Conservation (phyloP, 1,139 yeast species). For the Candida tetrigidarum region DNA sequence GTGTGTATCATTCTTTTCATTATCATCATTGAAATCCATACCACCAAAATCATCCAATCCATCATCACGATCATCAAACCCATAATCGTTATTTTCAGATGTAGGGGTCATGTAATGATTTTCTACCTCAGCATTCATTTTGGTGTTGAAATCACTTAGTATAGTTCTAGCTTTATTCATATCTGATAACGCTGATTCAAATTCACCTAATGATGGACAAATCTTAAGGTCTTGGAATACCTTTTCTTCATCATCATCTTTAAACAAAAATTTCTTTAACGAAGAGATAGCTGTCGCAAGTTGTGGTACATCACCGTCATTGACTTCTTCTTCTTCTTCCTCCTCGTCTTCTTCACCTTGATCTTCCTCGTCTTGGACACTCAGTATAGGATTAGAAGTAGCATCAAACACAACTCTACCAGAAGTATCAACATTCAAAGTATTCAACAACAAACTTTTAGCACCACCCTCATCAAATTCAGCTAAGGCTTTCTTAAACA, state of each 20-base stretch:
- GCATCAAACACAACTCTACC: slow-evolving; percentile 73
- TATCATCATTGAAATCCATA: slow-evolving; percentile 23
- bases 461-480: slow-evolving; percentile 98
- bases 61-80: slow-evolving; percentile 29
- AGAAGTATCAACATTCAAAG: slow-evolving; percentile 58
- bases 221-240: slow-evolving; percentile 47
- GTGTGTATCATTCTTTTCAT: slow-evolving; percentile 18
- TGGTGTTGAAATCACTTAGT: slow-evolving; percentile 50
- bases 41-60: slow-evolving; percentile 26
- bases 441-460: slow-evolving; percentile 75
- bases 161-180: slow-evolving; percentile 58
- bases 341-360: slow-evolving; percentile 14
- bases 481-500: slow-evolving; percentile 85
- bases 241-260: slow-evolving; percentile 33
- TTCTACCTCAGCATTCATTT: slow-evolving; percentile 22
- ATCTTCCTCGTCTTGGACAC: slow-evolving; percentile 17
- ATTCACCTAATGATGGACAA: slow-evolving; percentile 66
- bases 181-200: slow-evolving; percentile 62
- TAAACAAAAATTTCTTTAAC: slow-evolving; percentile 30
- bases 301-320: slow-evolving; percentile 22
- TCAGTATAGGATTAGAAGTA: slow-evolving; percentile 33
- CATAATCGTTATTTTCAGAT: slow-evolving; percentile 22
- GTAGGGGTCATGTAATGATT: slow-evolving; percentile 6
- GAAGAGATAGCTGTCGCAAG: slow-evolving; percentile 10
- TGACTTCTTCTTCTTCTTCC: slow-evolving; percentile 20